Percentiles rank a stretch among this genome's conserved stretches.
Conservation (phyloP, 352 stramenopile genomes). For the Plasmopara halstedii region DNA sequence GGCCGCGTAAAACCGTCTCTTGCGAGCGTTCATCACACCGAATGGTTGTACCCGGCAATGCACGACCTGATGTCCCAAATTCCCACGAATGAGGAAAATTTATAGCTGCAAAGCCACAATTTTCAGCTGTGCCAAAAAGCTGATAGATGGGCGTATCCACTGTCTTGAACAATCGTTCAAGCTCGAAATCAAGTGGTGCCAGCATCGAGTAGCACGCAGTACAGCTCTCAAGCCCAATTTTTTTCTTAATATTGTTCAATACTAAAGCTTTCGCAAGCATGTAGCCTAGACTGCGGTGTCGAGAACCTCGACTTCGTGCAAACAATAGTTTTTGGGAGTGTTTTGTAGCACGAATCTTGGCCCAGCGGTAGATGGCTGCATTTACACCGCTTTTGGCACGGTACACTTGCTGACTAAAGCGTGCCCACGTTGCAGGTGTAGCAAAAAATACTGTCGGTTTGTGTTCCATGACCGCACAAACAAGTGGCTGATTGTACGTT, state of each 20-base stretch:
- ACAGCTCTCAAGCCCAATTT: slow-evolving; percentile 68
- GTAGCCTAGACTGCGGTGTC: slow-evolving; percentile 60
- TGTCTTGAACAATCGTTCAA: slow-evolving; percentile 75
- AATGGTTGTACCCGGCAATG: slow-evolving; percentile 47
- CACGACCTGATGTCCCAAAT: slow-evolving; percentile 57
- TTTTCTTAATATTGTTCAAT: slow-evolving; percentile 73
- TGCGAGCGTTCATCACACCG: slow-evolving; percentile 55
- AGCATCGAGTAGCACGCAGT: slow-evolving; percentile 68
- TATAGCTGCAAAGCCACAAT: slow-evolving; percentile 56
- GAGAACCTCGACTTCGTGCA: slow-evolving; percentile 20
- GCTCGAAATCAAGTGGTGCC: slow-evolving; percentile 69
- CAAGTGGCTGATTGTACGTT: slow-evolving; percentile 33
- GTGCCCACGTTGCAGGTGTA: slow-evolving; percentile 58
- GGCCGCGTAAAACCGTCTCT: slow-evolving; percentile 52
- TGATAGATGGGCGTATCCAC: slow-evolving; percentile 81
- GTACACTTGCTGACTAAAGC: slow-evolving; percentile 65
- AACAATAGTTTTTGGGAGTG: slow-evolving; percentile 77
- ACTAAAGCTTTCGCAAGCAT: slow-evolving; percentile 74
- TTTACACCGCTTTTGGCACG: slow-evolving; percentile 68
- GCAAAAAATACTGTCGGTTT: slow-evolving; percentile 77
- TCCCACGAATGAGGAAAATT: slow-evolving; percentile 73
- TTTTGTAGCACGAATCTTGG: slow-evolving; percentile 66
- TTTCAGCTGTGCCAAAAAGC: slow-evolving; percentile 59
- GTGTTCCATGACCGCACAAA: slow-evolving; percentile 42
- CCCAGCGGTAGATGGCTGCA: slow-evolving; percentile 63